Base-by-base conservation (phyloP, 108 stramenopile species). In the Cyclotella baltica region DNA sequence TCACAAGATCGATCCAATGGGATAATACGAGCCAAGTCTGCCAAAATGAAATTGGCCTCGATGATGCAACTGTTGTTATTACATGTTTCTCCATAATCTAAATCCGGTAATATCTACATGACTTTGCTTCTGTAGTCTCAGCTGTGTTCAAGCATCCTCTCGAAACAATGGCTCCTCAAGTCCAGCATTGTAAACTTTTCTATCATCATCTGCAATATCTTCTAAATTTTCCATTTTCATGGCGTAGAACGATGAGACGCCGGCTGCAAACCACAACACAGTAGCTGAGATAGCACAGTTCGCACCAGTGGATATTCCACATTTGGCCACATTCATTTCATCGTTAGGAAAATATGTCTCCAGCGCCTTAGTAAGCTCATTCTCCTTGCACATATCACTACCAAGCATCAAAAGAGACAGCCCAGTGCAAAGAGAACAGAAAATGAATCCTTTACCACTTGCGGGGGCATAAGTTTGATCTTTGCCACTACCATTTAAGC, bases 231-330 rank as follows among this genome's bases (percentile, higher is more conserved):
- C 59, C 20, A 33, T 31, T 61, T 34, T 61, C 1, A 33, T 34
- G 59, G 30, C 33, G n/a, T n/a, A 31, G 33, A 30, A 61, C 31
- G 33, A 61, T 20, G 59, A 1, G 1, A 81, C 28, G 15, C 73
- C 83, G 33, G 83, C 79, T 23, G 40, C 38, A 59, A 80, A 84
- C 83, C 83, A 84, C 25, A 84, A 20, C 3, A 84, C 79, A 27
- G 70, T 76, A n/a, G 75, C 78, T 19, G 83, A 53, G 51, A 84
- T 84, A 4, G 69, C 43, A 25, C 69, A 80, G 18, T 81, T 84
- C 28, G 70, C 78, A 15, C 83, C 78, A 6, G 51, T 40, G 3
- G 74, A 64, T 57, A 82, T 38, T 5, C 50, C 48, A 62, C 20
- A 64, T 10, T 23, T 25, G 22, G 36, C 53, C 35, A 37, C 37